Evolutionary conservation across 75 land plant species (phyloP).

Genomic region (Cunninghamia lanceolata): DNA sequence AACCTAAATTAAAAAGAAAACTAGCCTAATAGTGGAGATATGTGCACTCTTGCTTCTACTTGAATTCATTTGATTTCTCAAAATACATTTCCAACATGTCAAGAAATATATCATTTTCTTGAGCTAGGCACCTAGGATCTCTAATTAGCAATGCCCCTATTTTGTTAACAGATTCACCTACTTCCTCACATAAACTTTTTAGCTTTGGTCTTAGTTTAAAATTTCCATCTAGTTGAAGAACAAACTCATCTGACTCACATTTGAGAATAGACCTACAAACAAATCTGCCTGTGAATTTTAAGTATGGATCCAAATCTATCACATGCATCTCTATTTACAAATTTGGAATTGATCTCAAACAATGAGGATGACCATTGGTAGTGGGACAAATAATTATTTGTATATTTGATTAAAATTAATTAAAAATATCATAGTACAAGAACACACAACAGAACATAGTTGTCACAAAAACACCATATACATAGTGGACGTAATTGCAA

Average conservation of each 20-base stretch:
- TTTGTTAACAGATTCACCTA: constrained; percentile 57
- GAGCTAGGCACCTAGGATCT: constrained; percentile 84
- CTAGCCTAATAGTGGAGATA: constrained; percentile 81
- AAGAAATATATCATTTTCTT: constrained; percentile 83
- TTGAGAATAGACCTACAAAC: not conserved
- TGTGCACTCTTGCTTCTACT: constrained; percentile 77
- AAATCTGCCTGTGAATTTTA: constrained; percentile 15
- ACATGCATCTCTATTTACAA: constrained; percentile 73
- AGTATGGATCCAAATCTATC: constrained; percentile 71
- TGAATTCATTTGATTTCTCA: constrained; percentile 50
- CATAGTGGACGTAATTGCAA: no score
- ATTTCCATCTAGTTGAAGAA: not conserved
- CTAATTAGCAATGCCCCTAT: constrained; percentile 82
- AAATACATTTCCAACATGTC: constrained; percentile 97
- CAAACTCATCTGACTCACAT: constrained; percentile 2
- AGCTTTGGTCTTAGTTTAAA: not conserved
- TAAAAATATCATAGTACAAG: no score
- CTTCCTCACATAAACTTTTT: constrained; percentile 43
- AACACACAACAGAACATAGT: no score
- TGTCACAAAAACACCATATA: no score
- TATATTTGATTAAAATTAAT: no score
- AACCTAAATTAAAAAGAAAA: not conserved
- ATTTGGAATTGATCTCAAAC: not conserved
- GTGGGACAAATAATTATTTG: no score
- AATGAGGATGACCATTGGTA: no score